Evolutionary conservation across 345 rosid species (phyloP).

Genomic region (Erodium maritimum): DNA sequence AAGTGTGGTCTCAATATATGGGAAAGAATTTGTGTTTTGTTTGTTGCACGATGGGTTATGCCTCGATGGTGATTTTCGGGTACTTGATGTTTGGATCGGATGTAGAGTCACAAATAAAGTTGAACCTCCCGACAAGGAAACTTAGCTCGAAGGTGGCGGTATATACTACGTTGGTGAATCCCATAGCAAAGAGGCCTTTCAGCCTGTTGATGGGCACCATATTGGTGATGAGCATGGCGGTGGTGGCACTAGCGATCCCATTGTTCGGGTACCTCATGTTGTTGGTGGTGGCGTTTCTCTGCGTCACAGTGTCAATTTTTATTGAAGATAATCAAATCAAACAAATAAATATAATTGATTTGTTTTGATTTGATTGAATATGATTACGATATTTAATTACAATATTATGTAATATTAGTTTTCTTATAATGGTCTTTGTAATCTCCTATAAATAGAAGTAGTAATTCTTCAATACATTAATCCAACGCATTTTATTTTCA

Average conservation of each 20-base stretch:
- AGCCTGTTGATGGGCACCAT: conserved; percentile 25
- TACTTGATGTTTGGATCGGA: conserved; percentile 48
- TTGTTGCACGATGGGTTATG: conserved; percentile 32
- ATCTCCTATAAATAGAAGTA: too few species aligned
- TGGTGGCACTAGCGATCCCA: conserved; percentile 39
- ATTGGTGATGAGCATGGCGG: conserved; percentile 34
- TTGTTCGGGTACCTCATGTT: conserved; percentile 46
- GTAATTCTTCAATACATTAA: too few species aligned
- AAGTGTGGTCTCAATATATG: too few species aligned
- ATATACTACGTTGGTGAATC: conserved; percentile 48
- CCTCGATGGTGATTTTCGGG: conserved; percentile 47
- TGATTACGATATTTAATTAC: too few species aligned
- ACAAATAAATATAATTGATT: too few species aligned
- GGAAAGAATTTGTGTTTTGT: conserved; percentile 39
- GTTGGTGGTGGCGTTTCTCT: conserved; percentile 52
- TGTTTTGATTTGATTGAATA: too few species aligned
- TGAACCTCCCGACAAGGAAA: conserved; percentile 36
- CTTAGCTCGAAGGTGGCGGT: conserved; percentile 53
- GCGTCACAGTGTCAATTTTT: conserved; percentile 35
- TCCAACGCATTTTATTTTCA: too few species aligned
- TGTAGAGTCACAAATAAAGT: conserved; percentile 38
- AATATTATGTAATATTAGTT: too few species aligned
- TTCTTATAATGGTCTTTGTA: too few species aligned
- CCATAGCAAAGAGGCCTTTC: conserved; percentile 29
- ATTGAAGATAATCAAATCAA: too few species aligned